phyloP scores from a whole-genome alignment of 352 stramenopile genomes.

The Pythium graminicola region DNA sequence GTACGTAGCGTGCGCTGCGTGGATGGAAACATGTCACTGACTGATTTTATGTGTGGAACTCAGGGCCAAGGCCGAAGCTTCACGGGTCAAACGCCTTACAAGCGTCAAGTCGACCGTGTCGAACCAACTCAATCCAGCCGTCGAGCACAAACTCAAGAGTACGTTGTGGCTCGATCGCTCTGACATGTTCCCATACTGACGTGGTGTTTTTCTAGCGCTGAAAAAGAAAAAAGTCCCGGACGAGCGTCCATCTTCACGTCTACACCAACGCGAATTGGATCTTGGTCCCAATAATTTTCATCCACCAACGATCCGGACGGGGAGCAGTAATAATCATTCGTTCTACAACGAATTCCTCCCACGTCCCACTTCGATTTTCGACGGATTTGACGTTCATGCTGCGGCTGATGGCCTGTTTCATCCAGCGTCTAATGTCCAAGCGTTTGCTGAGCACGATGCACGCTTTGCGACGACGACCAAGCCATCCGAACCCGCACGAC shows the following conservation, averaged over 20 bases:
- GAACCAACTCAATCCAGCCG: slow-evolving; percentile 60
- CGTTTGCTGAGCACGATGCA: slow-evolving; percentile 72
- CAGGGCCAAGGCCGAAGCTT: slow-evolving; percentile 67
- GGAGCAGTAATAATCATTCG: slow-evolving; percentile 7
- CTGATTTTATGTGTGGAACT: not conserved
- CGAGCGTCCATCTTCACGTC: slow-evolving; percentile 18
- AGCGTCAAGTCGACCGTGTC: slow-evolving; percentile 71
- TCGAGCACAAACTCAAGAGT: slow-evolving; percentile 69
- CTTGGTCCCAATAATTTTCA: slow-evolving; percentile 10
- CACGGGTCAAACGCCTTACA: slow-evolving; percentile 58
- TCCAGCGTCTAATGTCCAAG: slow-evolving; percentile 63
- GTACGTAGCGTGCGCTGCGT: slow-evolving; percentile 26
- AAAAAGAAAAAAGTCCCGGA: slow-evolving; percentile 21
- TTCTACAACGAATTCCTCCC: slow-evolving; percentile 30
- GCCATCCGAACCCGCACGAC: slow-evolving; percentile 3
- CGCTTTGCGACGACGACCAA: slow-evolving; percentile 33
- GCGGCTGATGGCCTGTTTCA: slow-evolving; percentile 72
- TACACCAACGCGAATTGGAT: slow-evolving; percentile 23
- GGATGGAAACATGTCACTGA: not conserved
- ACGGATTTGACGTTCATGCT: slow-evolving; percentile 49
- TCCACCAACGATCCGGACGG: not conserved
- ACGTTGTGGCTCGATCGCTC: slow-evolving; percentile 7
- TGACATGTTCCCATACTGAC: not conserved
- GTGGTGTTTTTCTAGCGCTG: not conserved
- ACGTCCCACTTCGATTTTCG: slow-evolving; percentile 37